Conservation (phyloP, 2,329 filamentous ascomycete genomes). For the Trichoderma breve region DNA sequence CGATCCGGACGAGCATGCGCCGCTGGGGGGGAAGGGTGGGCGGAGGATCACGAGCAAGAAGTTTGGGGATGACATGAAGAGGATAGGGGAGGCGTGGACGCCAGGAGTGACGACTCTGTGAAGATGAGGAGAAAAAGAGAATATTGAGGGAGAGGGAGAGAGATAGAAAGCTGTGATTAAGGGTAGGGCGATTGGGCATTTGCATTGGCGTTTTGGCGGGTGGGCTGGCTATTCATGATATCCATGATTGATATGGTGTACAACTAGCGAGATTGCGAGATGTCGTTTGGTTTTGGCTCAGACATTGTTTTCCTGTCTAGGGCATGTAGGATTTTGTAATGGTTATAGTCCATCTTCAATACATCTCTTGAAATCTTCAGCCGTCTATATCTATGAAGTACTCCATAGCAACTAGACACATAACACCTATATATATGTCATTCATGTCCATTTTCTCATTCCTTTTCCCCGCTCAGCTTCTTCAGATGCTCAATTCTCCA, state of each 20-base stretch:
- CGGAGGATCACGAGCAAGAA: constrained; percentile 76
- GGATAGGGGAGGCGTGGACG: constrained; percentile 82
- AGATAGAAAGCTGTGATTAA: not conserved
- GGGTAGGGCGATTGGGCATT: constrained; percentile 8
- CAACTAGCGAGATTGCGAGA: constrained; percentile 6
- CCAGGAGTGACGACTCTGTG: constrained; percentile 66
- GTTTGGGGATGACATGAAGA: constrained; percentile 79
- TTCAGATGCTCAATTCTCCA: constrained; percentile 38
- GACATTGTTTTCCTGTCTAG: not conserved
- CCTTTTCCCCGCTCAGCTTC: constrained; percentile 23
- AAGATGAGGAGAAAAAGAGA: constrained; percentile 22
- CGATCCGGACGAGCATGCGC: constrained; percentile 78
- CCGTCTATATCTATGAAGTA: not conserved
- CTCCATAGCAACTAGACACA: not conserved
- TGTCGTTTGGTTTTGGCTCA: not conserved
- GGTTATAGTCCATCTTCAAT: not conserved
- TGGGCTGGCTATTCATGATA: constrained; percentile 8
- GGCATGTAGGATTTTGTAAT: constrained; percentile 13
- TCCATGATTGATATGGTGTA: constrained; percentile 6
- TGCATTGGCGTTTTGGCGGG: constrained; percentile 16
- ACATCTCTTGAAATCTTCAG: not conserved
- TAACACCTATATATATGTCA: not conserved
- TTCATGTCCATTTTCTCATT: not conserved
- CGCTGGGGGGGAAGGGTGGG: constrained; percentile 51
- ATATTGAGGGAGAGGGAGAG: not conserved